These are phyloP conservation scores for Aureobasidium sp. DNA, from an alignment of 2,329 filamentous ascomycete genomes.

Conservation along the genomic window DNA sequence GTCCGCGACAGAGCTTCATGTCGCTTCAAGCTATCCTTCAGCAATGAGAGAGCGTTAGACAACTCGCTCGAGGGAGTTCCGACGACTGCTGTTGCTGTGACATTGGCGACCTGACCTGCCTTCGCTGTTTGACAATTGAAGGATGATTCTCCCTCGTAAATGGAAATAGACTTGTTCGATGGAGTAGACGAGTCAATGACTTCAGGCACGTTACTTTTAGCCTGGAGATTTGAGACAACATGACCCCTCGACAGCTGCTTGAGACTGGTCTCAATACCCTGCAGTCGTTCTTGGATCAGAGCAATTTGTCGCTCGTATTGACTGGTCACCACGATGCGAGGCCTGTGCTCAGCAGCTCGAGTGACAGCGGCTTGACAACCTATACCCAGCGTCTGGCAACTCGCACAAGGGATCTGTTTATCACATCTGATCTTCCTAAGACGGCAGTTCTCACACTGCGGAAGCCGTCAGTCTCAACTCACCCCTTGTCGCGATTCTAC, in stretches of 20 bases:
- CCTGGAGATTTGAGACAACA: not conserved
- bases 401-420: slow-evolving; percentile 13
- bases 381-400: slow-evolving; percentile 14
- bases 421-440: slow-evolving; percentile 16
- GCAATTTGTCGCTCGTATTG: slow-evolving; percentile 14
- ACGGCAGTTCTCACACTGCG: slow-evolving; percentile 16
- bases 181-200: not conserved
- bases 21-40: slow-evolving; percentile 14
- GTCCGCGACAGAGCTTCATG: slow-evolving; percentile 13
- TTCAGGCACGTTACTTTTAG: no score
- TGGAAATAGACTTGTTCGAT: not conserved
- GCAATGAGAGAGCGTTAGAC: not conserved
- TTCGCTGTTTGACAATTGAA: slow-evolving; percentile 11
- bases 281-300: slow-evolving; percentile 12
- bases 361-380: slow-evolving; percentile 8
- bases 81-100: slow-evolving; percentile 10
- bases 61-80: slow-evolving; percentile 13
- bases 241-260: not conserved
- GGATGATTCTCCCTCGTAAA: slow-evolving; percentile 14
- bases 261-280: slow-evolving; percentile 12
- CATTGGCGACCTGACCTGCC: slow-evolving; percentile 13
- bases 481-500: not conserved
- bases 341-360: not conserved
- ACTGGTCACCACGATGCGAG: not conserved
- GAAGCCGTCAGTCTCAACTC: slow-evolving; percentile 2